Conservation (phyloP, 106 monocot species). For the Gastrodia elata region DNA sequence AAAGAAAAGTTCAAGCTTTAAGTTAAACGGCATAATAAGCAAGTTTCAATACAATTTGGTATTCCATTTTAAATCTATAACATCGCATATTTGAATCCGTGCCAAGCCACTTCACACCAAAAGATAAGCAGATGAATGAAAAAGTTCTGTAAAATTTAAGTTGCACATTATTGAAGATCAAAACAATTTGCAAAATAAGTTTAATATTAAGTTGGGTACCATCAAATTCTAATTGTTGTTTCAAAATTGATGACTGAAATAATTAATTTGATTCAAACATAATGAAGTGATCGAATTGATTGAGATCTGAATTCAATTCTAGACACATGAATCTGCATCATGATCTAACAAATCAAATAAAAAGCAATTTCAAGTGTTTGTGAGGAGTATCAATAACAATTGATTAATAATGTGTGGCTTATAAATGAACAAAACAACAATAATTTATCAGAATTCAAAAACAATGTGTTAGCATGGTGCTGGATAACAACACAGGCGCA, state of each 20-base stretch:
- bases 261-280: background rate
- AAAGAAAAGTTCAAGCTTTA: background rate
- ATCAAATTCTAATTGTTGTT: background rate
- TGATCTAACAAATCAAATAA: background rate
- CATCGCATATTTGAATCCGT: too few species aligned
- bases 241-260: background rate
- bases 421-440: background rate
- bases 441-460: background rate
- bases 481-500: background rate
- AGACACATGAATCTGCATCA: background rate
- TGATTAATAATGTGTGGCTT: background rate
- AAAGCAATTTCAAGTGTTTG: background rate
- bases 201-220: too few species aligned
- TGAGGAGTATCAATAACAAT: background rate
- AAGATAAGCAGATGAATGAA: too few species aligned
- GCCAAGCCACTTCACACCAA: too few species aligned
- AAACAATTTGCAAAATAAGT: too few species aligned
- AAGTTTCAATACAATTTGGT: background rate
- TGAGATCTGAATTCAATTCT: background rate
- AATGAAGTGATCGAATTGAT: background rate
- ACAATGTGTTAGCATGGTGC: background rate
- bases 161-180: too few species aligned
- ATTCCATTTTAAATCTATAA: too few species aligned
- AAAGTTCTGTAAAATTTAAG: too few species aligned
- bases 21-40: background rate